Percentiles rank a stretch among this genome's conserved stretches.
These are phyloP conservation scores for Alternaria sp. DNA, from an alignment of 2,329 filamentous ascomycete genomes.

Conservation along the genomic window DNA sequence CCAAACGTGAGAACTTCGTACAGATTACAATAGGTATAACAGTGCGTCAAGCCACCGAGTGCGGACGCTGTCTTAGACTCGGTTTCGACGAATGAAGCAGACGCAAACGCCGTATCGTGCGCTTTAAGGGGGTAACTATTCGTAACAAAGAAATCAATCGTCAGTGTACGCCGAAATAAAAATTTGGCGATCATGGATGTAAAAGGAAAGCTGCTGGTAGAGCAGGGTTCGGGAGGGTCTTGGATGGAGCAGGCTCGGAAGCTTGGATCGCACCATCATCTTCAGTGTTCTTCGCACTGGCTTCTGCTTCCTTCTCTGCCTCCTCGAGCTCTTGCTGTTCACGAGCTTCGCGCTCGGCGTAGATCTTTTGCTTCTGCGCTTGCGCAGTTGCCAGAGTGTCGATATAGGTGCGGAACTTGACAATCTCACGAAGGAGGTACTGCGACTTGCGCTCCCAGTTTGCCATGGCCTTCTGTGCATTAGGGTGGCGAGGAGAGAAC, in stretches of 20 bases:
- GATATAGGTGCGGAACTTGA: conserved; percentile 96
- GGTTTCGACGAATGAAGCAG: conserved; percentile 45
- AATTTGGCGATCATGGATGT: conserved; percentile 11
- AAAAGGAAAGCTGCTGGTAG: conserved; percentile 8
- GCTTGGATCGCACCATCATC: conserved; percentile 45
- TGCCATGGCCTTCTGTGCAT: conserved; percentile 81
- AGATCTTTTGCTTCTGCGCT: conserved; percentile 72
- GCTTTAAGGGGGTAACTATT: conserved; percentile 41
- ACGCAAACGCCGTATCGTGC: conserved; percentile 43
- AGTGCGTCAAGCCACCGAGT: conserved; percentile 39
- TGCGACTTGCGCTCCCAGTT: conserved; percentile 98
- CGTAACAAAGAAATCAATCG: conserved; percentile 27
- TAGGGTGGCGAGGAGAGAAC: conserved; percentile 84
- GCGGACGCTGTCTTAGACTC: conserved; percentile 31
- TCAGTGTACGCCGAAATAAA: conserved; percentile 33
- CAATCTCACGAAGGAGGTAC: conserved; percentile 89
- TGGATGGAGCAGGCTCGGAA: conserved; percentile 25
- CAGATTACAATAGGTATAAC: conserved; percentile 25
- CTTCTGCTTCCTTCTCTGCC: conserved; percentile 14
- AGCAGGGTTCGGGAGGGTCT: conserved; percentile 5
- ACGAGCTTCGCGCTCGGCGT: conserved; percentile 51
- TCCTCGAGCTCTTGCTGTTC: conserved; percentile 25
- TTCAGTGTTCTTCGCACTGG: conserved; percentile 22
- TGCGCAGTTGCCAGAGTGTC: conserved; percentile 79
- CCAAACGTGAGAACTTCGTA: conserved; percentile 13